Base-by-base conservation (phyloP, 345 rosid genomes). In the Draba incana region DNA sequence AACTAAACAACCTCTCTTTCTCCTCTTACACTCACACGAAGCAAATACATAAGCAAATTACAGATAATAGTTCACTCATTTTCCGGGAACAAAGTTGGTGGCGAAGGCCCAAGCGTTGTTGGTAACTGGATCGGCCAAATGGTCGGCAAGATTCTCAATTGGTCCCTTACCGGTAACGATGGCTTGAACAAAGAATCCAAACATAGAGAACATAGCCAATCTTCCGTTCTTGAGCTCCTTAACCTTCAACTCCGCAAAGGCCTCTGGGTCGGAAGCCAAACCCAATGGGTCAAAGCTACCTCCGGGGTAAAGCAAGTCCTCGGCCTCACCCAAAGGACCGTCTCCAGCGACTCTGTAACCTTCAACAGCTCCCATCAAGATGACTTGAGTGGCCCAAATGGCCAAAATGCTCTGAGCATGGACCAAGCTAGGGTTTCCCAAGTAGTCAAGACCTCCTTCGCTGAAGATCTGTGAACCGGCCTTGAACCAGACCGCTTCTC, bases 401-500 rank as follows among this genome's bases (percentile, higher is more conserved):
- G 96, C 92, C 75, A 87, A 62, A 59, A 89, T 84, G 82, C 92
- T 89, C 27, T 85, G 89, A 2, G 96, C 92, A 6, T 85, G 92
- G 64, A 86, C 69, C 83, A 89, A 61, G 85, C 84, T 85, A 2
- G 92, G 90, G 86, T 89, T 88, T 6, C 96, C 90, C 73, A 85
- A 68, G 87, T 86, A 86, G 78, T 89, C 90, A 2, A 89, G 86
- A 0, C 96, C 96, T 37, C 92, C 95, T 51, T 80, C 84, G 66
- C 88, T 84, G 81, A 86, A 88, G 77, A 86, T 88, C 54, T 88
- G 89, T 0, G 96, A 75, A 2, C 92, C 90, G 0, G 96, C 92
- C 81, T 89, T 86, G 85, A 89, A 89, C 92, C 92, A 89, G 3
- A 89, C 87, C 0, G 92, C 90, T 70, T 89, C 92, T 0, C 90